These are phyloP conservation scores for Scytalidium lignicola DNA, from an alignment of 2,329 filamentous ascomycete genomes.

Conservation along the genomic window DNA sequence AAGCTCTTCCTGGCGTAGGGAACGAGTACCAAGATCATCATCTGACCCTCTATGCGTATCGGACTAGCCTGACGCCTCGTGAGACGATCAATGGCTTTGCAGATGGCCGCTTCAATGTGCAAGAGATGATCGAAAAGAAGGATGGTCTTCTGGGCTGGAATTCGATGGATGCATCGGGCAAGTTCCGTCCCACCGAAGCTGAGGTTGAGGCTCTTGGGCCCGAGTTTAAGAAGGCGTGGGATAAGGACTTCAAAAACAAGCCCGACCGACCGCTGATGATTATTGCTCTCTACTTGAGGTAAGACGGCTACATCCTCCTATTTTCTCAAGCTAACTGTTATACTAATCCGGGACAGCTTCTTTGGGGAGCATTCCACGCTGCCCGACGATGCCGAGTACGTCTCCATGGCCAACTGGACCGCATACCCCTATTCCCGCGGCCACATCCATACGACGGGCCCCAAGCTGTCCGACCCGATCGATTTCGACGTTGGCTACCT, in stretches of 20 bases:
- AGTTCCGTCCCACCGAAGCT: conserved; percentile 49
- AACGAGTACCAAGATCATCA: conserved; percentile 50
- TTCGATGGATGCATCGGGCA: conserved; percentile 39
- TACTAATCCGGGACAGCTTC: conserved; percentile 15
- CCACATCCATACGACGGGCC: conserved; percentile 48
- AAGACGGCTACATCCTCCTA: background rate
- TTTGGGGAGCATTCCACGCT: conserved; percentile 38
- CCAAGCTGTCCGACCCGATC: conserved; percentile 32
- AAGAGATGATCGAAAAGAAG: conserved; percentile 36
- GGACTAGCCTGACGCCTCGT: conserved; percentile 33
- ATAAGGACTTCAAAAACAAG: conserved; percentile 41
- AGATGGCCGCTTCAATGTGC: conserved; percentile 36
- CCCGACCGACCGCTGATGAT: conserved; percentile 35
- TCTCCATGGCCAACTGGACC: conserved; percentile 44
- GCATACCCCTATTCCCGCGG: conserved; percentile 56
- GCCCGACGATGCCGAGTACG: conserved; percentile 39
- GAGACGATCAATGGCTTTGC: conserved; percentile 48
- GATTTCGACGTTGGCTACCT: conserved; percentile 55
- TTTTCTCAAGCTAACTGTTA: background rate
- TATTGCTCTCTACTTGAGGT: conserved; percentile 8
- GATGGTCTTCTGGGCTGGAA: conserved; percentile 50
- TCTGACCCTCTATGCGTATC: conserved; percentile 45
- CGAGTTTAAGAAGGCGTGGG: conserved; percentile 46
- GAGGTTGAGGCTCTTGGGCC: conserved; percentile 47
- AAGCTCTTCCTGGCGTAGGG: conserved; percentile 45